Conservation (phyloP, 2,329 filamentous ascomycete species). For the Talaromyces sp. region DNA sequence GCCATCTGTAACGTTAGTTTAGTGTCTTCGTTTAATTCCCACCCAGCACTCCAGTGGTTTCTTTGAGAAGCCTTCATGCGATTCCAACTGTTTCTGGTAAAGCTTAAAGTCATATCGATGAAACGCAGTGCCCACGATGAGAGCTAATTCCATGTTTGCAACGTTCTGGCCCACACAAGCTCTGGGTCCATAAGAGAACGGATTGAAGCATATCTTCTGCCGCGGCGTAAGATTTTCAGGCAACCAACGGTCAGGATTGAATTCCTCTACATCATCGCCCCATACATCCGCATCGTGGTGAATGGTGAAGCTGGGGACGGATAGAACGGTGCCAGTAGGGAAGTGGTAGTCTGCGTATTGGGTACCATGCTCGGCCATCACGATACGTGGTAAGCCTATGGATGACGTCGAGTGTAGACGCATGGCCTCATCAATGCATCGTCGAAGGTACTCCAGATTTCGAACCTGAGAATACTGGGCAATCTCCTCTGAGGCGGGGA, state of each 20-base stretch:
- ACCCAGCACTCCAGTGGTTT: conserved; percentile 23
- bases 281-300: conserved; percentile 41
- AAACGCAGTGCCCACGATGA: conserved; percentile 34
- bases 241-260: conserved; percentile 38
- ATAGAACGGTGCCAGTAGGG: conserved; percentile 33
- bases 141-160: conserved; percentile 41
- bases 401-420: conserved; percentile 30
- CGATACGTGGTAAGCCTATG: conserved; percentile 24
- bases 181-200: conserved; percentile 42
- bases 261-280: conserved; percentile 40
- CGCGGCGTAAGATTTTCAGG: conserved; percentile 23
- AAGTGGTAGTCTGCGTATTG: conserved; percentile 22
- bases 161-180: conserved; percentile 45
- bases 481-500: conserved; percentile 18
- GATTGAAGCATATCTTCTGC: conserved; percentile 37
- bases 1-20: neutral
- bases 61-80: conserved; percentile 25
- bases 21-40: conserved; percentile 17
- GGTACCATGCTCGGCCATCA: conserved; percentile 21
- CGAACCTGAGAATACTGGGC: conserved; percentile 24
- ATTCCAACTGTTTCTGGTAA: conserved; percentile 18
- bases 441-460: conserved; percentile 27
- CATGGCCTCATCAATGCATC: conserved; percentile 32
- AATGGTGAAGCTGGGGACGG: conserved; percentile 40
- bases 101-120: conserved; percentile 23